A percentile compares a stretch with the other conserved stretches of the same genome.
Evolutionary conservation across 1,284 basidiomycete species (phyloP).

Genomic region (Cerrena zonata): DNA sequence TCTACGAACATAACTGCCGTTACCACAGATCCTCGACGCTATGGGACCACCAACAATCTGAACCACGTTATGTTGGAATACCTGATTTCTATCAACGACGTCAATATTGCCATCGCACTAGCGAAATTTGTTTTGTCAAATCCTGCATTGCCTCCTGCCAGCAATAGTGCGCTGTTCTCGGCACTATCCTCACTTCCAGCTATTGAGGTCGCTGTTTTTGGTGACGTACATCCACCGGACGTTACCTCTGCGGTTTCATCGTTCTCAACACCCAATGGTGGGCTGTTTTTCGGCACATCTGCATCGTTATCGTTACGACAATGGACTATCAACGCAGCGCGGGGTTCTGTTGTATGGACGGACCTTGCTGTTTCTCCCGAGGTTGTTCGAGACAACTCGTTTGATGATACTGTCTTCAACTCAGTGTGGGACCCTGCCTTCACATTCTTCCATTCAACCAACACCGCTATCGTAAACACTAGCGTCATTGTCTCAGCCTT

Average conservation of each 20-base stretch:
- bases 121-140: slow-evolving; percentile 43
- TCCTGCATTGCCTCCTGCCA: slow-evolving; percentile 38
- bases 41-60: slow-evolving; percentile 47
- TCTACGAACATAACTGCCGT: slow-evolving; percentile 26
- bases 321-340: slow-evolving; percentile 46
- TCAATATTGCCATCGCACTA: slow-evolving; percentile 42
- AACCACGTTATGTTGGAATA: slow-evolving; percentile 56
- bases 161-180: slow-evolving; percentile 33
- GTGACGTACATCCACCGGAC: slow-evolving; percentile 44
- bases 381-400: slow-evolving; percentile 44
- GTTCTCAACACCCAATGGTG: slow-evolving; percentile 44
- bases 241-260: slow-evolving; percentile 44
- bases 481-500: slow-evolving; percentile 35
- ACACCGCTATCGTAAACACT: slow-evolving; percentile 29
- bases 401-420: slow-evolving; percentile 41
- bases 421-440: slow-evolving; percentile 46
- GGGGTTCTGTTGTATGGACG: slow-evolving; percentile 43
- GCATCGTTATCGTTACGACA: slow-evolving; percentile 42
- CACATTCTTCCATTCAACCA: slow-evolving; percentile 28
- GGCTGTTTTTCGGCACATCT: slow-evolving; percentile 56
- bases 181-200: slow-evolving; percentile 43
- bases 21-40: slow-evolving; percentile 44
- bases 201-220: slow-evolving; percentile 60
- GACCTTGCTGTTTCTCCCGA: slow-evolving; percentile 43
- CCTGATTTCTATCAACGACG: slow-evolving; percentile 46